These are phyloP conservation scores for Aspergillus fijiensis DNA, from an alignment of 2,329 filamentous ascomycete genomes.

Conservation along the genomic window DNA sequence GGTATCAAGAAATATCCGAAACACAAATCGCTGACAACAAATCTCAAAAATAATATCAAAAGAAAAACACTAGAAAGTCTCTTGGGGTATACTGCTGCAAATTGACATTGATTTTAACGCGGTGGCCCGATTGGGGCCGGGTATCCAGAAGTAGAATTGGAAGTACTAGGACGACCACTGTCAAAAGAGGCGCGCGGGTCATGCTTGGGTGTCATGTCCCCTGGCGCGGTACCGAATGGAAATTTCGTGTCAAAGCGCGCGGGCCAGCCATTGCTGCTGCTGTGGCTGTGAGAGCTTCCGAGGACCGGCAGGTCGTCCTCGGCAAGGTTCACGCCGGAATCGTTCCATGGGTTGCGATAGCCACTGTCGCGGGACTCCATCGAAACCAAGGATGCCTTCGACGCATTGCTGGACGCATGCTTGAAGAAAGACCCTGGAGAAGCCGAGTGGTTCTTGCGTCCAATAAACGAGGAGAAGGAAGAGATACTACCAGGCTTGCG, in stretches of 20 bases:
- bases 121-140: slow-evolving; percentile 86
- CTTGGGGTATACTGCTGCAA: slow-evolving; percentile 49
- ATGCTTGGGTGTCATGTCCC: slow-evolving; percentile 82
- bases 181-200: slow-evolving; percentile 81
- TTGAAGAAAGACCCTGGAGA: slow-evolving; percentile 89
- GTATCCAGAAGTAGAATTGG: slow-evolving; percentile 97
- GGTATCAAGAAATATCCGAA: slow-evolving; percentile 32
- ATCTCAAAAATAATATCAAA: slow-evolving; percentile 45
- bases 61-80: slow-evolving; percentile 30
- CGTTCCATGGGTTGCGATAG: slow-evolving; percentile 97
- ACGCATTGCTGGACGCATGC: slow-evolving; percentile 81
- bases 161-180: slow-evolving; percentile 88
- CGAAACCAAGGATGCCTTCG: slow-evolving; percentile 92
- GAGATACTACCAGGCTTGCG: slow-evolving; percentile 94
- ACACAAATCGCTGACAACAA: slow-evolving; percentile 25
- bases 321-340: slow-evolving; percentile 89
- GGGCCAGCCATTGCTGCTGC: slow-evolving; percentile 57
- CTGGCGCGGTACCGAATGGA: slow-evolving; percentile 63
- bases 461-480: slow-evolving; percentile 92
- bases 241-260: slow-evolving; percentile 62
- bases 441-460: slow-evolving; percentile 90
- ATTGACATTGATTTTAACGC: slow-evolving; percentile 65
- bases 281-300: slow-evolving; percentile 60
- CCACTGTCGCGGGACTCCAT: slow-evolving; percentile 94
- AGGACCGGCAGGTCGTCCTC: slow-evolving; percentile 70